Evolutionary conservation across 345 rosid genomes (phyloP), one percentile per base, ranked within the genome.

Genomic region (Dipteronia sinensis): DNA sequence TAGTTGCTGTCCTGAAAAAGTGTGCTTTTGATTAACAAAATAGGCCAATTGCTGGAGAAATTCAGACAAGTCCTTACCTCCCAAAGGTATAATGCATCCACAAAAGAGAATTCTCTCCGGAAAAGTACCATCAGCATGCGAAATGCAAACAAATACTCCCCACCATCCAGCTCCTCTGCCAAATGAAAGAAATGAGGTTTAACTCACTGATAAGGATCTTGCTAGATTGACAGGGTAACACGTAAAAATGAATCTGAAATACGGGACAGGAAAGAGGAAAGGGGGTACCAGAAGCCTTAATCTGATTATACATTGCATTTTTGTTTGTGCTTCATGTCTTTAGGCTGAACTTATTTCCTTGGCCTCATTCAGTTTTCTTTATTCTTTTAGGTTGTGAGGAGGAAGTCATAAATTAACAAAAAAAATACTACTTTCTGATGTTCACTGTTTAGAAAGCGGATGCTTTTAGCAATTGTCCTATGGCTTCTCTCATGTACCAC

Each of bases 61-160:
- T 56, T 67, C 62, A 58, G 69, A 40, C 16, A 12, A 67, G 31
- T 80, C 61, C 85, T 89, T 87, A 93, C 99, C 98, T 96, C 98
- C 98, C 98, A 96, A 79, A 94, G 98, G 83, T 93, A 91, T 80
- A 96, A 82, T 6, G 95, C 78, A 79, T 96, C 97, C 27, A 84
- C 84, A 82, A 95, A 95, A 58, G 98, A 91, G 83, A 93, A 94
- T 70, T 95, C 99, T 86, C 99, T 89, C 77, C 99, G 89, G 76
- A 94, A 94, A 77, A 95, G 95, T 55, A 95, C 99, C 98, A 95
- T 95, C 77, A 94, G 82, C 99, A 94, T 95, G 77, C 97, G 91
- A 79, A 95, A 86, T 20, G 99, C 98, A 87, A 95, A 95, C 75
- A 95, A 76, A 83, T 94, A 95, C 85, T 94, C 93, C 10, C 98